Evolutionary conservation across 306 rosid genomes (phyloP).

Genomic region (Aeschynomene evenia): DNA sequence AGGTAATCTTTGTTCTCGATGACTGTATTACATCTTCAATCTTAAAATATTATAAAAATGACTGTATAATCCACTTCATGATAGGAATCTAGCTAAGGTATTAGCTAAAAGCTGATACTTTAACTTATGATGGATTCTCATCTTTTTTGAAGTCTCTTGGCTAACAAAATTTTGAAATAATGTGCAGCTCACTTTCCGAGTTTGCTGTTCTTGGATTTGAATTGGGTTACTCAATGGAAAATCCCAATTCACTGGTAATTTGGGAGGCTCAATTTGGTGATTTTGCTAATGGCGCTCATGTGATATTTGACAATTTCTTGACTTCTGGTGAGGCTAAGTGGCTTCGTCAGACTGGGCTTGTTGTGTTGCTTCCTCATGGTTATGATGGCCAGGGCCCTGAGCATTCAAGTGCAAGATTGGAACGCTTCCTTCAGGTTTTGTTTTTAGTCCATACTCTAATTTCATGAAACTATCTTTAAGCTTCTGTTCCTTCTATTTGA

Average conservation of each 20-base stretch:
- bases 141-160: constrained; percentile 18
- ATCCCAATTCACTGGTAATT: constrained; percentile 85
- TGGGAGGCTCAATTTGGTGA: constrained; percentile 99
- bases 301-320: constrained; percentile 90
- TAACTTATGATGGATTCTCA: background rate
- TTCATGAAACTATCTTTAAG: background rate
- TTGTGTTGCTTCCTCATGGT: constrained; percentile 93
- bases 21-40: constrained; percentile 7
- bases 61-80: background rate
- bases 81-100: background rate
- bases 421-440: constrained; percentile 91
- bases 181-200: constrained; percentile 87
- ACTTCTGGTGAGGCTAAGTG: constrained; percentile 95
- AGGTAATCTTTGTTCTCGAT: constrained; percentile 51
- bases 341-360: constrained; percentile 97
- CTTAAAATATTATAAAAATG: background rate
- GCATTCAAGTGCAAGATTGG: constrained; percentile 90
- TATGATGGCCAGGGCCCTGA: constrained; percentile 99
- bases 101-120: background rate
- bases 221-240: constrained; percentile 97
- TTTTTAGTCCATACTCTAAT: constrained; percentile 15
- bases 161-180: constrained; percentile 25
- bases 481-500: background rate
- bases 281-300: constrained; percentile 96
- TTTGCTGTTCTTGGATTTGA: constrained; percentile 98